These are phyloP conservation scores for Macaranga tanarius DNA, from an alignment of 441 rosid species.

Conservation along the genomic window DNA sequence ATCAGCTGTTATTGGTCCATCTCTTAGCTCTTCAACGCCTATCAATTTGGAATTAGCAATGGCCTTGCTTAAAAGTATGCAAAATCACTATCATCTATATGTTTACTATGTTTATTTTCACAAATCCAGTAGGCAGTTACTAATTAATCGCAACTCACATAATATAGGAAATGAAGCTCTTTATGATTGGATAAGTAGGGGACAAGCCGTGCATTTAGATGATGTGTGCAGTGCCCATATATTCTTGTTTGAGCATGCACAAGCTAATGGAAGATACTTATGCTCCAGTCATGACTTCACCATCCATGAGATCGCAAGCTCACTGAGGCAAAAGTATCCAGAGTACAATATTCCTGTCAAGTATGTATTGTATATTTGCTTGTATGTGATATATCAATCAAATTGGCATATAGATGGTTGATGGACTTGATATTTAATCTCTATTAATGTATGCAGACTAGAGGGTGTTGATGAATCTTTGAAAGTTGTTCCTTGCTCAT, in stretches of 20 bases:
- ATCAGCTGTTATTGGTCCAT: slow-evolving; percentile 5
- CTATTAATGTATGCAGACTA: background rate
- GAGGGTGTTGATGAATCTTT: background rate
- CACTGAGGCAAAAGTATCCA: slow-evolving; percentile 52
- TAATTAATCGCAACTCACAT: background rate
- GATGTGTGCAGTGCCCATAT: slow-evolving; percentile 69
- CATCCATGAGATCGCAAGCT: slow-evolving; percentile 39
- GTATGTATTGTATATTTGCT: slow-evolving; percentile 27
- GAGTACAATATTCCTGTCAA: slow-evolving; percentile 55
- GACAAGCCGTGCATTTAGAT: slow-evolving; percentile 51
- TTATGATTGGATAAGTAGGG: too few relatives aligned
- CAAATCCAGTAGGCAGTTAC: background rate
- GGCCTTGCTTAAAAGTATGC: background rate
- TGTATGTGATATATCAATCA: background rate
- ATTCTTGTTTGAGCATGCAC: slow-evolving; percentile 53
- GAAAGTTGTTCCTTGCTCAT: too few relatives aligned
- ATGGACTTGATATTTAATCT: background rate
- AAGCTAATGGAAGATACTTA: slow-evolving; percentile 69
- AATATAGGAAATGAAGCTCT: background rate
- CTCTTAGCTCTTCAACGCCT: slow-evolving; percentile 1
- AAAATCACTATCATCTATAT: too few relatives aligned
- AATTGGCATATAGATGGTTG: background rate
- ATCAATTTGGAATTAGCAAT: background rate
- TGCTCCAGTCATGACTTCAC: slow-evolving; percentile 60
- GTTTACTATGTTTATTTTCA: background rate